Evolutionary conservation across 352 stramenopile genomes (phyloP), one percentile per base, ranked within the genome.

Genomic region (Albugo laibachii): DNA sequence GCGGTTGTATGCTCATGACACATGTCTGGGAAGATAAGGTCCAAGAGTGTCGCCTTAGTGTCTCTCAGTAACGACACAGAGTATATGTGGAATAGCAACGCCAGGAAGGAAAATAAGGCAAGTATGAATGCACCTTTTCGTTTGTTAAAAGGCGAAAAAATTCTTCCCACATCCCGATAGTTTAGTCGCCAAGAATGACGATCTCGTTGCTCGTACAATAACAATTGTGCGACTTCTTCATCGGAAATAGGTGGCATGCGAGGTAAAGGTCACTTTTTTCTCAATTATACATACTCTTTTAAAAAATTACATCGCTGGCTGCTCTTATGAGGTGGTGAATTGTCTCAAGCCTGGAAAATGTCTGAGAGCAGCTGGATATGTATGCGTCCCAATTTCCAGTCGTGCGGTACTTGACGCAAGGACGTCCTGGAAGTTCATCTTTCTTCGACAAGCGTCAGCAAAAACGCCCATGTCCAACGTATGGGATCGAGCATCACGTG

Each of bases 391-490:
- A 8, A 31, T 31, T 8, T 31, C 24, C 24, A 31, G 24, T 8
- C 24, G 3, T 31, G 24, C 24, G 8, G 24, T 31, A 31, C 24
- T 31, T 31, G 24, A 24, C 38, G 44, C 75, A 44, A 92, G 50
- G 50, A 92, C 84, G 50, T 92, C 78, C 49, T 88, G 75, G 31
- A 92, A 92, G 42, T 80, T 92, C 78, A 92, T 92, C 43, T 84
- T 84, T 49, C 72, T 63, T 15, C 78, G 68, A 12, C 78, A 62
- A 20, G 75, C 72, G 27, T 87, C 72, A 0, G 75, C 57, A 45
- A 92, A 92, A 42, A 72, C 65, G 11, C 74, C 76, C 70, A 92
- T 85, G 46, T 92, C 78, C 16, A 92, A 57, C 15, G 78, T 92
- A 44, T 83, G 75, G 40, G 78, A 92, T 36, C 78, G 71, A 21